Evolutionary conservation across 176 grass and related monocot genomes (phyloP).

Genomic region (Pontederia paniculata): DNA sequence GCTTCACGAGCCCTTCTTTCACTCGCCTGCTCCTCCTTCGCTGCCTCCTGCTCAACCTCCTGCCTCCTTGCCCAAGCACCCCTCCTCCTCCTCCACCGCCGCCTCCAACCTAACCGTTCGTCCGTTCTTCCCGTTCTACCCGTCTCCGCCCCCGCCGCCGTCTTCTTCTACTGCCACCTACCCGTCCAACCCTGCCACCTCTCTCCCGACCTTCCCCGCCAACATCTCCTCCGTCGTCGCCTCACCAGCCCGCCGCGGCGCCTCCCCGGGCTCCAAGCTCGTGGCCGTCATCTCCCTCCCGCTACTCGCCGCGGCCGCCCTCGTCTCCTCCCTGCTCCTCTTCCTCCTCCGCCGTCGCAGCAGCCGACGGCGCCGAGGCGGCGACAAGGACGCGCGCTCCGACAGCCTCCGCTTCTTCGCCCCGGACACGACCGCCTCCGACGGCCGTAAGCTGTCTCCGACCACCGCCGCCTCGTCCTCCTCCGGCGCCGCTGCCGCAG

Average conservation of each 20-base stretch:
- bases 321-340: slow-evolving; percentile 17
- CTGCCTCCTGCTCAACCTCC: slow-evolving; percentile 15
- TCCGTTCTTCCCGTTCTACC: slow-evolving; percentile 30
- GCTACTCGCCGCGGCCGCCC: slow-evolving; percentile 18
- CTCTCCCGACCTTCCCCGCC: slow-evolving; percentile 24
- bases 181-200: neutral
- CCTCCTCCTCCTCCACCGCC: slow-evolving; percentile 25
- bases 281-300: slow-evolving; percentile 13
- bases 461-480: neutral
- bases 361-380: neutral
- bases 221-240: slow-evolving; percentile 23
- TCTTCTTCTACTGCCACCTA: neutral
- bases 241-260: slow-evolving; percentile 12
- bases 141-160: slow-evolving; percentile 30
- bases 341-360: slow-evolving; percentile 10
- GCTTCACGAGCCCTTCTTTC: slow-evolving; percentile 24
- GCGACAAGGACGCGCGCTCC: slow-evolving; percentile 19
- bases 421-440: slow-evolving; percentile 22
- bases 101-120: slow-evolving; percentile 1
- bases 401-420: slow-evolving; percentile 36
- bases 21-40: neutral
- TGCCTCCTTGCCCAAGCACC: slow-evolving; percentile 28
- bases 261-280: neutral
- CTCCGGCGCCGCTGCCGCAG: neutral
- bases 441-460: slow-evolving; percentile 37